Percentiles rank a stretch among this genome's conserved stretches.
These are phyloP conservation scores for Apiospora kogelbergensis DNA, from an alignment of 2,329 filamentous ascomycete species.

Conservation along the genomic window DNA sequence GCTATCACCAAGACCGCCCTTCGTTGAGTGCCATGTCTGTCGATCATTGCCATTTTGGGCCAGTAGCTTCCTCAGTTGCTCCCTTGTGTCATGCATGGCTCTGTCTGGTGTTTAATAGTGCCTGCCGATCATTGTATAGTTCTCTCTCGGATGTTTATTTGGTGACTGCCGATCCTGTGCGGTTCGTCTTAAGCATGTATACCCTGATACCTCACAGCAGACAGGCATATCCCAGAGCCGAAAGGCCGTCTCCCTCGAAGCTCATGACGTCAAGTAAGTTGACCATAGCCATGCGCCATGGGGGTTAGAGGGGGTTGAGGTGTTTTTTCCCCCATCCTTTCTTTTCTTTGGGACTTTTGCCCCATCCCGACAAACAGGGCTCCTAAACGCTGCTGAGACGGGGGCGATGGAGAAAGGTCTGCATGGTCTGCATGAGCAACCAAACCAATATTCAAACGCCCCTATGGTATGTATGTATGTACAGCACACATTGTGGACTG, in stretches of 20 bases:
- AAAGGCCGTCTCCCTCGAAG: background rate
- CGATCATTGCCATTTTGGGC: background rate
- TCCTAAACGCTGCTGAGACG: background rate
- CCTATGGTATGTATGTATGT: background rate
- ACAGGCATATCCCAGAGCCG: background rate
- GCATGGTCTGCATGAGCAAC: background rate
- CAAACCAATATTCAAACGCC: background rate
- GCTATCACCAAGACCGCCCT: background rate
- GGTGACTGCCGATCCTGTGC: background rate
- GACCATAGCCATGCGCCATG: no score
- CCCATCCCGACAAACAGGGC: background rate
- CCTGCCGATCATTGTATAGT: background rate
- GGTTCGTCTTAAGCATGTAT: background rate
- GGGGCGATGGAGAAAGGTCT: background rate
- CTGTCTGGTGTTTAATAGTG: no score
- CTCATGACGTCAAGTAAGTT: background rate
- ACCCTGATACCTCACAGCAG: no score
- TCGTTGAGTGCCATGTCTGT: background rate
- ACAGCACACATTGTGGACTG: background rate
- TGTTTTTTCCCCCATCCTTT: background rate
- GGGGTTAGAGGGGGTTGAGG: background rate
- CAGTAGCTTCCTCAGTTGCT: background rate
- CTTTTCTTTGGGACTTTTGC: background rate
- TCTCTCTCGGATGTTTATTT: background rate
- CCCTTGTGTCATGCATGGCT: background rate